Percentiles rank a stretch among this genome's conserved stretches.
phyloP scores from a whole-genome alignment of 78 protist genomes.

The Dictyostelium brefeldianum region DNA sequence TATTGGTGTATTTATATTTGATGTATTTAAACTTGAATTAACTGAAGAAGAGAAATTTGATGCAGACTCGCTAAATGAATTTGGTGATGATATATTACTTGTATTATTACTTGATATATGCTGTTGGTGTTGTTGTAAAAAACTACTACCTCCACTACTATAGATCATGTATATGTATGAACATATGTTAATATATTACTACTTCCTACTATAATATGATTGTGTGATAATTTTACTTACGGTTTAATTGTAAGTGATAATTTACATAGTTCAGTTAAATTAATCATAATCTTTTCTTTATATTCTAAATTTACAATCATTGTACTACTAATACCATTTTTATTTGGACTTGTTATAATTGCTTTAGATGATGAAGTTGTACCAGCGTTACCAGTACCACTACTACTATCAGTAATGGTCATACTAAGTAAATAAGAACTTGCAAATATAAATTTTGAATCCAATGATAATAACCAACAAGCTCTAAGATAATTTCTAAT shows the following conservation, averaged over 20 bases:
- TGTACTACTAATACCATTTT: neutral
- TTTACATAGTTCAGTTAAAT: conserved; percentile 48
- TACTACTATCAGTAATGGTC: neutral
- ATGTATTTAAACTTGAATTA: neutral
- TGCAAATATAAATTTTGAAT: conserved; percentile 37
- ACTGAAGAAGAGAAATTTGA: neutral
- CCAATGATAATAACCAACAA: conserved; percentile 66
- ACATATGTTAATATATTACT: conserved; percentile 7
- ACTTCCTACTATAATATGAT: too few relatives aligned
- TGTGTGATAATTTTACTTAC: too few relatives aligned
- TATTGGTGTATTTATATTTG: neutral
- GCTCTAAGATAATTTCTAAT: conserved; percentile 64
- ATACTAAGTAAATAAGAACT: conserved; percentile 30
- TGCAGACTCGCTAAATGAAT: neutral
- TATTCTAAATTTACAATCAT: conserved; percentile 1
- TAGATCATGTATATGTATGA: too few relatives aligned
- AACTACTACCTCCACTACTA: neutral
- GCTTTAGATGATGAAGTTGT: neutral
- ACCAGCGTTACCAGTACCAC: neutral
- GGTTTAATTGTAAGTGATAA: conserved; percentile 8
- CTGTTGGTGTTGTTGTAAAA: conserved; percentile 1
- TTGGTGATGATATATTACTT: conserved; percentile 12
- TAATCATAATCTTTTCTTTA: conserved; percentile 43
- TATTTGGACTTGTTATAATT: conserved; percentile 6
- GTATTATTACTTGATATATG: neutral